Evolutionary conservation across 2,329 filamentous ascomycete genomes (phyloP), one percentile per base, ranked within the genome.

Genomic region (Purpureocillium lavendulum): DNA sequence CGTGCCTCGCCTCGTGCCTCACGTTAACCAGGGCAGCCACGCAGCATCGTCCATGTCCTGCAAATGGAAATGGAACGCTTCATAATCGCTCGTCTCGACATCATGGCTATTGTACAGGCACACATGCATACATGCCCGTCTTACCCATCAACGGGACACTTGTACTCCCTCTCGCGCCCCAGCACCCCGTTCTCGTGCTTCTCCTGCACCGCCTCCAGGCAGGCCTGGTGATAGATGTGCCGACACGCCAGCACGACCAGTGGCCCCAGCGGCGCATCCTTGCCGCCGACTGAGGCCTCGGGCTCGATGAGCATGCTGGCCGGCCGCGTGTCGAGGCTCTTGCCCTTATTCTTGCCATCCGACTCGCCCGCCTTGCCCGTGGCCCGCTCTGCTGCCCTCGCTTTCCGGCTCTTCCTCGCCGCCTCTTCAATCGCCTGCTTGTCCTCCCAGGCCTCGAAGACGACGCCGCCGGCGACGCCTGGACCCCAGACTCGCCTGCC

Each of bases 401-500:
- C 61, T 50, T 67, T 69, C 45, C 55, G 61, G 42, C 67, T 65
- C 46, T 59, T 63, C 51, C 68, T 66, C 42, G 61, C 68, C 48
- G 53, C 53, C 12, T 69, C 64, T 39, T 77, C 73, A 1, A 60
- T 50, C 2, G 61, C 62, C 48, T 75, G 70, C 48, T 67, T 75
- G 40, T 74, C 71, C 58, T 92, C 80, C 88, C 87, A 97, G 1
- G 81, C 81, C 37, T 85, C 80, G 69, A 87, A 95, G 2, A 94
- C 74, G 30, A 79, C 74, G 1, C 77, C 74, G 0, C 85, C 83
- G 3, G 61, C 55, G 0, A 87, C 82, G 0, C 88, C 89, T 0
- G 89, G 87, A 0, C 92, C 94, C 90, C 92, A 98, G 2, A 88
- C 75, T 7, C 89, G 73, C 35, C 76, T 76, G 35, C 82, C 81